phyloP scores from a whole-genome alignment of 208 protist genomes.

The Acanthamoeba lenticulata region DNA sequence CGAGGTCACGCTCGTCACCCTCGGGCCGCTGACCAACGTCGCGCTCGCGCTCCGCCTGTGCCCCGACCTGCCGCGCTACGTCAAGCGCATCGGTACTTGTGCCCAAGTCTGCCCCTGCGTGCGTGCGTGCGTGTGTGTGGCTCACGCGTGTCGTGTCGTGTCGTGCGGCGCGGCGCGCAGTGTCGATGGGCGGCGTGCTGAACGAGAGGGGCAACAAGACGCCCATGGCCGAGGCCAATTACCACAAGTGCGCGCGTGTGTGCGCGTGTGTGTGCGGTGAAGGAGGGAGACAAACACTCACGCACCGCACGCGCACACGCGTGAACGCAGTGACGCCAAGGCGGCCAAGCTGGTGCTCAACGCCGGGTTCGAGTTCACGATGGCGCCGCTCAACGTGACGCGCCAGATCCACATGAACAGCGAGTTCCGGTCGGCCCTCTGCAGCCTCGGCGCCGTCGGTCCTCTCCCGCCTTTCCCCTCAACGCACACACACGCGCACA shows the following conservation, averaged over 20 bases:
- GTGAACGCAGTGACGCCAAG: not conserved
- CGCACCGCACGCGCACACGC: not conserved
- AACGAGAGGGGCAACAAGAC: not conserved
- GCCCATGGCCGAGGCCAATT: not conserved
- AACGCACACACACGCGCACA: not conserved
- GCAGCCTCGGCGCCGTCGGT: not conserved
- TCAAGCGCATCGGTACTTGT: not conserved
- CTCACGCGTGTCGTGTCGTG: not conserved
- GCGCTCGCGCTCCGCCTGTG: not conserved
- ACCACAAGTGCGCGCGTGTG: conserved; percentile 1
- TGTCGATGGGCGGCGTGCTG: conserved; percentile 31
- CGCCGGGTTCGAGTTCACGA: conserved; percentile 17
- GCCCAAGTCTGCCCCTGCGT: too few relatives aligned
- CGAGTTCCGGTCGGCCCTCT: not conserved
- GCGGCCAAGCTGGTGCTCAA: conserved; percentile 31
- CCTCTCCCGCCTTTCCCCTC: not conserved
- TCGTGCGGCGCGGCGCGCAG: not conserved
- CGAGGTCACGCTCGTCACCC: not conserved
- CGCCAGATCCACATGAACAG: conserved; percentile 12
- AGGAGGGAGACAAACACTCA: too few relatives aligned
- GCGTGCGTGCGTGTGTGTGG: not conserved
- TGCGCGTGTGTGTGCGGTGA: too few relatives aligned
- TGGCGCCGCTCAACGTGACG: conserved; percentile 27
- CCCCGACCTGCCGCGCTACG: not conserved
- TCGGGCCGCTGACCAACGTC: not conserved